phyloP scores from a whole-genome alignment of 2,329 filamentous ascomycete genomes.

The Anthostomella pinea region DNA sequence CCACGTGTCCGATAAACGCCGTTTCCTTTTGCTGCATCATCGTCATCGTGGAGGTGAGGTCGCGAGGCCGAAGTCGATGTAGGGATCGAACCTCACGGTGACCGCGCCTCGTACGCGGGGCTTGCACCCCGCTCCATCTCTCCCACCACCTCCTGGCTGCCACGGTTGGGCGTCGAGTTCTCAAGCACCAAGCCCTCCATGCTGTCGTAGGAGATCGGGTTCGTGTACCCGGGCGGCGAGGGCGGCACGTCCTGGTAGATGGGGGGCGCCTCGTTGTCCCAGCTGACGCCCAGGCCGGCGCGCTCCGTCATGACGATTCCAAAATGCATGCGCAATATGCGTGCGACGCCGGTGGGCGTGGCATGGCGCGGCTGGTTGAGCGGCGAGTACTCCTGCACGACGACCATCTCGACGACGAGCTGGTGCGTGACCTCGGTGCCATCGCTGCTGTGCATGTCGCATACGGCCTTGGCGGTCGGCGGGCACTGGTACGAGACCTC shows the following conservation, averaged over 20 bases:
- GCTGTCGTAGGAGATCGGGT: too few species aligned
- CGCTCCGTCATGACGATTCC: slow-evolving; percentile 77
- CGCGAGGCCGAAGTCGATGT: too few species aligned
- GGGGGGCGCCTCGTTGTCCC: slow-evolving; percentile 94
- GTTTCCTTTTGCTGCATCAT: too few species aligned
- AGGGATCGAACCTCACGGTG: too few species aligned
- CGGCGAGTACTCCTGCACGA: slow-evolving; percentile 83
- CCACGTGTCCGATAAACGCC: too few species aligned
- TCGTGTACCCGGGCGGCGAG: slow-evolving; percentile 77
- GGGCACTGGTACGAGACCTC: slow-evolving; percentile 74
- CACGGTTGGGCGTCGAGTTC: too few species aligned
- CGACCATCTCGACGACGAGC: slow-evolving; percentile 88
- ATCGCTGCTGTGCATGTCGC: slow-evolving; percentile 71
- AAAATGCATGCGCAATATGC: slow-evolving; percentile 92
- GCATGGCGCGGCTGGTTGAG: slow-evolving; percentile 65
- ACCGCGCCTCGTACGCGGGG: too few species aligned
- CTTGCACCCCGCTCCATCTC: too few species aligned
- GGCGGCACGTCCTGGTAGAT: slow-evolving; percentile 91
- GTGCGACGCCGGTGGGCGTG: slow-evolving; percentile 84
- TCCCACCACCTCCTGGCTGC: too few species aligned
- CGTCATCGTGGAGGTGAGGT: too few species aligned
- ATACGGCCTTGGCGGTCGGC: slow-evolving; percentile 61
- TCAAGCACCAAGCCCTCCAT: too few species aligned
- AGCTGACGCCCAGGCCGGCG: slow-evolving; percentile 83
- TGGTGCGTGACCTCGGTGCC: slow-evolving; percentile 80